Conservation (phyloP, 345 rosid genomes). For the Salix suchowensis region DNA sequence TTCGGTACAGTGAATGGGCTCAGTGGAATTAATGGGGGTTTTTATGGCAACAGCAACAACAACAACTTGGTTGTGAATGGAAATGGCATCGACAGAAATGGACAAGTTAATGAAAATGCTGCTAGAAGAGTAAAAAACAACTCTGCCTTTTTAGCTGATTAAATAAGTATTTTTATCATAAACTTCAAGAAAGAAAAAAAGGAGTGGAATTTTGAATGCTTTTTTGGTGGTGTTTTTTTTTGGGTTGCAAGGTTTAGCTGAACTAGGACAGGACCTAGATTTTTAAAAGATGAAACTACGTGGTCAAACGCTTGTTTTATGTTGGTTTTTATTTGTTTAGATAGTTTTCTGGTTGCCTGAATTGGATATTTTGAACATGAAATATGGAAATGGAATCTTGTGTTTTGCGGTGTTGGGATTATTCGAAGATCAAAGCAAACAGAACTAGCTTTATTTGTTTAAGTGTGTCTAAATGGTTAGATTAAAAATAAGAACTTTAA, state of each 20-base stretch:
- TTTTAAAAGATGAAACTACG: not conserved
- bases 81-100: not conserved
- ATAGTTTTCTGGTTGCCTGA: not conserved
- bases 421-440: not conserved
- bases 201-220: not conserved
- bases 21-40: not conserved
- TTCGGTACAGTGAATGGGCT: slow-evolving; percentile 54
- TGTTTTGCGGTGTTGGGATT: not conserved
- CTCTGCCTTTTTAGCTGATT: not conserved
- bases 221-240: not conserved
- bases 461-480: not conserved
- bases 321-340: not conserved
- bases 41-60: not conserved
- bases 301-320: not conserved
- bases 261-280: not conserved
- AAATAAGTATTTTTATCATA: not conserved
- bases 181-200: not conserved
- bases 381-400: not conserved
- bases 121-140: not conserved
- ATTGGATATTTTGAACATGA: not conserved
- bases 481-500: not conserved
- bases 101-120: not conserved
- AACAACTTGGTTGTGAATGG: not conserved
- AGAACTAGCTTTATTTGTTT: not conserved
- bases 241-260: not conserved